Percentiles rank a stretch among this genome's conserved stretches.
phyloP scores from a whole-genome alignment of 2,329 filamentous ascomycete genomes.

The Lachnellula occidentalis region DNA sequence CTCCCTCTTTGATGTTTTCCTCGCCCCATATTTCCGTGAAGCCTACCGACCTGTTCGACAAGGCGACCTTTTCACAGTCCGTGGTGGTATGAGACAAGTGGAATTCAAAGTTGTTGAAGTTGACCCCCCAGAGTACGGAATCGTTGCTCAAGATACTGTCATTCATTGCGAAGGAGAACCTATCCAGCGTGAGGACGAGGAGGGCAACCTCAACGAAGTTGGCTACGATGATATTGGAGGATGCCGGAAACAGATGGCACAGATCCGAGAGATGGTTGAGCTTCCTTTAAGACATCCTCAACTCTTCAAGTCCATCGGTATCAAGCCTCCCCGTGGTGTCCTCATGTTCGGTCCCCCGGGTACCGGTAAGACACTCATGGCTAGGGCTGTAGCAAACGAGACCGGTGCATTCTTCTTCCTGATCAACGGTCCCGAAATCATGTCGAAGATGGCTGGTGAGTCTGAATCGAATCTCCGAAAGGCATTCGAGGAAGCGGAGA shows the following conservation, averaged over 20 bases:
- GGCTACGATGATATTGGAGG: slow-evolving; percentile 99
- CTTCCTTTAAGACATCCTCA: slow-evolving; percentile 93
- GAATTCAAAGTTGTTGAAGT: slow-evolving; percentile 99
- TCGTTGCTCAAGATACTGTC: slow-evolving; percentile 96
- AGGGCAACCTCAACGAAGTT: slow-evolving; percentile 98
- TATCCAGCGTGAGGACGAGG: slow-evolving; percentile 97
- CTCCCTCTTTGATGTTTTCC: slow-evolving; percentile 97
- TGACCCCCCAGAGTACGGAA: slow-evolving; percentile 96
- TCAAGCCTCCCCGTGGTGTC: slow-evolving; percentile 98
- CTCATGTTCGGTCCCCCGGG: slow-evolving; percentile 93
- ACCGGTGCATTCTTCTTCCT: slow-evolving; percentile 99
- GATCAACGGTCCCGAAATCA: slow-evolving; percentile 98
- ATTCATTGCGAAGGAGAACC: slow-evolving; percentile 98
- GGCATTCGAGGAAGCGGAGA: slow-evolving; percentile 99
- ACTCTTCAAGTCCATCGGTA: slow-evolving; percentile 99
- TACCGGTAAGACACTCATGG: slow-evolving; percentile 99
- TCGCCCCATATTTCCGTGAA: slow-evolving; percentile 98
- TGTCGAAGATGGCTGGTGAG: slow-evolving; percentile 99
- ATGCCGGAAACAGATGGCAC: slow-evolving; percentile 99
- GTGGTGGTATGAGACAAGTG: slow-evolving; percentile 97
- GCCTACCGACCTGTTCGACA: slow-evolving; percentile 96
- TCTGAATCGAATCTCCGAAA: slow-evolving; percentile 97
- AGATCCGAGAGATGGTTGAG: slow-evolving; percentile 98
- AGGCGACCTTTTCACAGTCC: slow-evolving; percentile 94
- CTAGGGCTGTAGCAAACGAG: slow-evolving; percentile 96